Conservation (phyloP, 352 stramenopile species). For the Albugo laibachii region DNA sequence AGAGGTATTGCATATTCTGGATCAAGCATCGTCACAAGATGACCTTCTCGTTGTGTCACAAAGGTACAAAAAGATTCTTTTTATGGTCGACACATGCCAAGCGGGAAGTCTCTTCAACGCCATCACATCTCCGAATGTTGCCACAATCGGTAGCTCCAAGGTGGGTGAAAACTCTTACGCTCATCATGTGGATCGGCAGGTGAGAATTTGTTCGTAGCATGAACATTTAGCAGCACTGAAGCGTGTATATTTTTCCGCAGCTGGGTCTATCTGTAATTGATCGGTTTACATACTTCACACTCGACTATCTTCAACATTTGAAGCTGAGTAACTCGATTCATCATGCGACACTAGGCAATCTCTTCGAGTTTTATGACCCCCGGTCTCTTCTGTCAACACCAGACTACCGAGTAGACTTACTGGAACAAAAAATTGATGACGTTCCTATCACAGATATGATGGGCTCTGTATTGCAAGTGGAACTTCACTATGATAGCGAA, state of each 20-base stretch:
- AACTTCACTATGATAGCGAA: constrained; percentile 49
- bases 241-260: constrained; percentile 9
- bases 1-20: constrained; percentile 21
- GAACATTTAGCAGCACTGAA: background rate
- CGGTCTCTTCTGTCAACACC: constrained; percentile 67
- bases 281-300: constrained; percentile 75
- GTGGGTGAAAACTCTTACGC: constrained; percentile 90
- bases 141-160: constrained; percentile 83
- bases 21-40: background rate
- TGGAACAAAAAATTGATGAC: constrained; percentile 40
- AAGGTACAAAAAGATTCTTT: constrained; percentile 90
- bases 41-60: background rate
- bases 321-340: constrained; percentile 55
- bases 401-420: constrained; percentile 52
- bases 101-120: constrained; percentile 83
- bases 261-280: constrained; percentile 76
- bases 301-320: constrained; percentile 76
- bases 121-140: constrained; percentile 78
- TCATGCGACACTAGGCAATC: constrained; percentile 34
- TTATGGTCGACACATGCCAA: constrained; percentile 97
- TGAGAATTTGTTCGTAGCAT: constrained; percentile 2
- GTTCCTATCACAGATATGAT: constrained; percentile 79
- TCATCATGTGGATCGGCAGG: constrained; percentile 71
- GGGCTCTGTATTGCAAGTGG: constrained; percentile 67
- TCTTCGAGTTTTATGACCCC: constrained; percentile 72